Evolutionary conservation across 192 early-diverging fungal genomes (phyloP), one percentile per base, ranked within the genome.

Genomic region (Mortierella alpina): DNA sequence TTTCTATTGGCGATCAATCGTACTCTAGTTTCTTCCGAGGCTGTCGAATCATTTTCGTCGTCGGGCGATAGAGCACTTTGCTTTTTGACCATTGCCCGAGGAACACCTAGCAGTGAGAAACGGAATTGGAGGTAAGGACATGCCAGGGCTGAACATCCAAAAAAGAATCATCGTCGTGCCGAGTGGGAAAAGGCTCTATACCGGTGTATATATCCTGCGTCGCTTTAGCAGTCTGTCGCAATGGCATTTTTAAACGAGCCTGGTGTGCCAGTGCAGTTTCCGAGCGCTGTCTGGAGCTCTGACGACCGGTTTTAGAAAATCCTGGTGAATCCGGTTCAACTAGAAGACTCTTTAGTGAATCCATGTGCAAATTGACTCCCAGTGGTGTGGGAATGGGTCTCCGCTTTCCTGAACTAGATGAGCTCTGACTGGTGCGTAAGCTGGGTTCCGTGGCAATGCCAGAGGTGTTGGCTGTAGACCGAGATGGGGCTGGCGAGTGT

Each of bases 1-100:
- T n/a, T n/a, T n/a, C n/a, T n/a, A n/a, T n/a, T n/a, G n/a, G n/a
- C 7, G 2, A 9, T 61, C 23, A 39, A 48, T 5, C 17, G 3
- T 75, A 68, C 66, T 53, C 65, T 76, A 40, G n/a, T 70, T 12
- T 63, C 74, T 14, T 76, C 74, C 10, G 76, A 79, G 9, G 63
- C 76, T 18, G 76, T 79, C 10, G 76, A 79, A 11, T 79, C 76
- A n/a, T 79, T 79, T 23, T 52, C 76, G 42, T 79, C 76, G 41
- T 79, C 76, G 1, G 76, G 76, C 6, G 76, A 79, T 11, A 66
- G 42, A 4, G 65, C 52, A 15, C 51, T 58, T 13, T 79, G 69
- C 14, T 59, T 66, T 45, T 79, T 79, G 23, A 70, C 56, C 57
- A 70, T 66, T 1, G 64, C 31, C 55, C 48, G 59, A 1, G 76